These are phyloP conservation scores for Suillus spraguei DNA, from an alignment of 768 basidiomycete genomes.

Conservation along the genomic window DNA sequence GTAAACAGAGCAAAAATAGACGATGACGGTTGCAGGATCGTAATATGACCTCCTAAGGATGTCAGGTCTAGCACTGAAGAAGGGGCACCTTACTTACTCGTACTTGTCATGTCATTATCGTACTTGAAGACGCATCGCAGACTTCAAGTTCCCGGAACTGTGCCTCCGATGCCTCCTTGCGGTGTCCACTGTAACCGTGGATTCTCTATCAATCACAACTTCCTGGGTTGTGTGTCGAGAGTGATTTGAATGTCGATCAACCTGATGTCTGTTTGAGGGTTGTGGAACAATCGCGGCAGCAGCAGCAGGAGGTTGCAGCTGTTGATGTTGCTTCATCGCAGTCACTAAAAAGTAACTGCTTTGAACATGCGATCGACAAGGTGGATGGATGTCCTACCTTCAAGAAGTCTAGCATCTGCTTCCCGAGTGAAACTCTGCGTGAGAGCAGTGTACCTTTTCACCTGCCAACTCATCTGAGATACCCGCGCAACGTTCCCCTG, in stretches of 20 bases:
- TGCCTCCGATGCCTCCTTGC: slow-evolving; percentile 33
- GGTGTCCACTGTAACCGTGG: slow-evolving; percentile 31
- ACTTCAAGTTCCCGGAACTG: slow-evolving; percentile 38
- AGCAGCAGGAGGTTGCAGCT: slow-evolving; percentile 11
- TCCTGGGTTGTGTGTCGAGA: slow-evolving; percentile 26
- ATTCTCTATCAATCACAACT: slow-evolving; percentile 31
- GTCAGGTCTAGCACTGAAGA: slow-evolving; percentile 4
- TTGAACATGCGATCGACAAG: background rate
- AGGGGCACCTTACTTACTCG: background rate
- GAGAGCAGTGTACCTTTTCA: slow-evolving; percentile 76
- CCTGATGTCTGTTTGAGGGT: slow-evolving; percentile 23
- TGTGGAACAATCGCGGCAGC: slow-evolving; percentile 24
- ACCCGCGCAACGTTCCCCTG: slow-evolving; percentile 78
- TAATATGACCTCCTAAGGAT: background rate
- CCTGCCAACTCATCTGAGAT: slow-evolving; percentile 81
- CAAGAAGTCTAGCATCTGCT: slow-evolving; percentile 68
- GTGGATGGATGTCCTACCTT: slow-evolving; percentile 46
- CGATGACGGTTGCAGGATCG: background rate
- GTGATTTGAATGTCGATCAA: slow-evolving; percentile 33
- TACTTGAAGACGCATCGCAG: slow-evolving; percentile 35
- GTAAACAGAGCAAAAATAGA: background rate
- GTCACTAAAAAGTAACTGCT: slow-evolving; percentile 25
- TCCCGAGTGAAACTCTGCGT: slow-evolving; percentile 82
- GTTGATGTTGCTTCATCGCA: slow-evolving; percentile 27
- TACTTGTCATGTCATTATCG: slow-evolving; percentile 30